Base-by-base conservation (phyloP, 306 rosid genomes). In the cucumber (Cucumis sativus) region DNA sequence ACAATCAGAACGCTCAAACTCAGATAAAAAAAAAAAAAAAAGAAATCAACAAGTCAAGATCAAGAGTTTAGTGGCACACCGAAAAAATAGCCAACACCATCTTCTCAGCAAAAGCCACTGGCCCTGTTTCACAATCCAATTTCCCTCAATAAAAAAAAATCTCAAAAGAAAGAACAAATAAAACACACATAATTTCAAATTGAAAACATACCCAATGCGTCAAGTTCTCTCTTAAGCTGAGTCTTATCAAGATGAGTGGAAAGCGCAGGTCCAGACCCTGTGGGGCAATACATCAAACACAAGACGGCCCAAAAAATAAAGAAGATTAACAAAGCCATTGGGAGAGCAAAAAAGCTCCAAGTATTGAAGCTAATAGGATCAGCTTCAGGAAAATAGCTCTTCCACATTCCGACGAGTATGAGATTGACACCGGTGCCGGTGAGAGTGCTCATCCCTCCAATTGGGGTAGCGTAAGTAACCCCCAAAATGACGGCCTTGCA, bases 381-480 rank as follows among this genome's bases (percentile, higher is more conserved):
- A 6, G 78, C 94, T 1, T 79, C 83, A 0, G 97, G 97, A 6
- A 47, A 82, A 8, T 90, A 87, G 63, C 91, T 89, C 85, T 84
- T 91, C 97, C 97, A 93, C 96, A 91, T 88, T 21, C 97, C 98
- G 0, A 83, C 88, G 83, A 93, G 40, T 74, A 93, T 91, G 15
- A 93, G 79, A 37, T 93, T 93, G 72, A 93, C 98, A 45, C 98
- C 98, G 37, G 97, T 93, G 33, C 98, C 98, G 0, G 98, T 93
- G 6, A 93, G 85, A 3, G 98, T 93, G 82, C 96, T 87, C 52
- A 89, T 85, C 7, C 98, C 98, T 0, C 97, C 98, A 0, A 93
- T 80, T 28, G 94, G 84, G 6, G 90, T 78, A 0, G 92, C 85
- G 54, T 84, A 93, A 37, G 83, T 85, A 45, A 93, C 97, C 17